phyloP scores from a whole-genome alignment of 306 rosid species.

The Vigna hirtella region DNA sequence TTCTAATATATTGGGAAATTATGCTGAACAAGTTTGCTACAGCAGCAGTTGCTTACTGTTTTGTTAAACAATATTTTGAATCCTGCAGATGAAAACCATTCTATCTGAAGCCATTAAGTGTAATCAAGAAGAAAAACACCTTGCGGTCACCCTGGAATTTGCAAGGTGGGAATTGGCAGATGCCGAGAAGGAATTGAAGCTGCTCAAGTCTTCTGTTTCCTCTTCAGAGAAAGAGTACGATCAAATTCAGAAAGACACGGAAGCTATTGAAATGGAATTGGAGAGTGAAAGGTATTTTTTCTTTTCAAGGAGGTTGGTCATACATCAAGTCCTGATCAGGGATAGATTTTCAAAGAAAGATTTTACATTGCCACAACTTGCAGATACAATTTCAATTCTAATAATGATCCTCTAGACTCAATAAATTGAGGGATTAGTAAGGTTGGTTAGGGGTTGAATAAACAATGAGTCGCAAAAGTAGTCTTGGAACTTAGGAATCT shows the following conservation, averaged over 20 bases:
- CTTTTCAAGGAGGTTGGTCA: not conserved
- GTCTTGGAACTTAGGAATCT: conserved; percentile 29
- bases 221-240: conserved; percentile 88
- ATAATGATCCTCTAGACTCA: not conserved
- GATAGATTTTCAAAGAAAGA: not conserved
- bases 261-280: conserved; percentile 66
- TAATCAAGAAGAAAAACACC: conserved; percentile 74
- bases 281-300: conserved; percentile 76
- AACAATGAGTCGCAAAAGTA: not conserved
- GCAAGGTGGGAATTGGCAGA: conserved; percentile 85
- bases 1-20: conserved; percentile 31
- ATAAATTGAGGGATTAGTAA: conserved; percentile 17
- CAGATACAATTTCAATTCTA: conserved; percentile 5
- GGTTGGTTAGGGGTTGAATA: conserved; percentile 12
- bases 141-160: conserved; percentile 68
- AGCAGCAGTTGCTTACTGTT: conserved; percentile 32
- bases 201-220: conserved; percentile 69
- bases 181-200: conserved; percentile 89
- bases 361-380: not conserved
- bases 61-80: conserved; percentile 39
- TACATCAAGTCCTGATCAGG: not conserved
- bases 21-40: not conserved
- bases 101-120: conserved; percentile 69
- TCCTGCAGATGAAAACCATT: conserved; percentile 68
- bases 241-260: conserved; percentile 71